phyloP scores from a whole-genome alignment of 148 eudicot species.

The Chenopodium formosanum region DNA sequence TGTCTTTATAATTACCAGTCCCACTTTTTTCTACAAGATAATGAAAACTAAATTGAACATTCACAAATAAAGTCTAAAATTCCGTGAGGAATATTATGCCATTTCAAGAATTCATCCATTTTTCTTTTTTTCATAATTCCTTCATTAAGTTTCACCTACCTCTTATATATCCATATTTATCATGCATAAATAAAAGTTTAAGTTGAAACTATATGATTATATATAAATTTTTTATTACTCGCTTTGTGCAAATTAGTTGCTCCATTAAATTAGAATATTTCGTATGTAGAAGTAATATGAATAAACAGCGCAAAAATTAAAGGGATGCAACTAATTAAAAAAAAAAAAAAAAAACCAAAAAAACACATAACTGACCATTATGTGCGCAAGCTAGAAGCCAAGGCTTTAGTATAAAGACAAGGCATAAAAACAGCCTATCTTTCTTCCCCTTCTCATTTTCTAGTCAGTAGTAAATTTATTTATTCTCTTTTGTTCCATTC shows the following conservation, averaged over 20 bases:
- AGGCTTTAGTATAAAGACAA: background rate
- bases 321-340: background rate
- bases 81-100: constrained; percentile 19
- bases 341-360: background rate
- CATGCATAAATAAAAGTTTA: no score
- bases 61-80: constrained; percentile 9
- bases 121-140: no score
- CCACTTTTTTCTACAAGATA: constrained; percentile 13
- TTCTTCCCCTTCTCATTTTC: background rate
- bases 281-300: no score
- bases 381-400: background rate
- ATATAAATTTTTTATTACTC: no score
- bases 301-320: no score
- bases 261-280: no score
- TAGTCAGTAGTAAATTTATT: background rate
- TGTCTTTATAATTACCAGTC: background rate
- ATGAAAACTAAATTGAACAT: constrained; percentile 18
- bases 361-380: background rate
- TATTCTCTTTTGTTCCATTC: constrained; percentile 6
- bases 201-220: no score
- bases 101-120: background rate
- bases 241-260: no score
- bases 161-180: no score
- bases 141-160: no score
- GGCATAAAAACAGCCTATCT: constrained; percentile 3